A percentile compares a stretch with the other conserved stretches of the same genome.
Evolutionary conservation across 495 filamentous ascomycete genomes (phyloP).

Genomic region (Talaromyces stipitatus): DNA sequence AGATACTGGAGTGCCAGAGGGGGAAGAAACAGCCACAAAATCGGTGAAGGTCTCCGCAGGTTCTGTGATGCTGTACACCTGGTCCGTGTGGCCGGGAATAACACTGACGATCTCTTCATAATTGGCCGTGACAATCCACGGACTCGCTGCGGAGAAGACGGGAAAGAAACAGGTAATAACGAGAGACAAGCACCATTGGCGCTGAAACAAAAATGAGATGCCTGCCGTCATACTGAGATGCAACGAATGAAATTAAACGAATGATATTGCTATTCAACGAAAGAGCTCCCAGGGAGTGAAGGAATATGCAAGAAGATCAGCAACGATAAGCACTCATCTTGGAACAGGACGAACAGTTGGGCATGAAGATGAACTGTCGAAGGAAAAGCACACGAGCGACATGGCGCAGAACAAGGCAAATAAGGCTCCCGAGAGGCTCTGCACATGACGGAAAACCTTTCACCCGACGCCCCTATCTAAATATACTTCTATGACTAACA

Average conservation of each 20-base stretch:
- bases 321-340: background rate
- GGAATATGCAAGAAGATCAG: background rate
- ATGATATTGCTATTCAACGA: background rate
- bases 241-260: background rate
- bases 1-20: slow-evolving; percentile 21
- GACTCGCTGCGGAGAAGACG: slow-evolving; percentile 14
- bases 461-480: background rate
- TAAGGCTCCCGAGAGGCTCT: background rate
- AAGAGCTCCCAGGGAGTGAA: background rate
- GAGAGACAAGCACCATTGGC: background rate
- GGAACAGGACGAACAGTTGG: background rate
- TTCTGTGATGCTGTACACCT: background rate
- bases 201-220: background rate
- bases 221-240: background rate
- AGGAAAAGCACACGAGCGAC: background rate
- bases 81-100: slow-evolving; percentile 6
- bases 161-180: slow-evolving; percentile 7
- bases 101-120: slow-evolving; percentile 15
- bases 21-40: slow-evolving; percentile 17
- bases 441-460: background rate
- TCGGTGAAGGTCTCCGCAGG: slow-evolving; percentile 11
- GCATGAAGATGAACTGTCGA: background rate
- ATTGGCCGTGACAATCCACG: slow-evolving; percentile 26
- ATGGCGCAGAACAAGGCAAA: background rate
- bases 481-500: background rate